Percentiles rank a stretch among this genome's conserved stretches.
Conservation (phyloP, 2,329 filamentous ascomycete species). For the Aspergillus bombycis region DNA sequence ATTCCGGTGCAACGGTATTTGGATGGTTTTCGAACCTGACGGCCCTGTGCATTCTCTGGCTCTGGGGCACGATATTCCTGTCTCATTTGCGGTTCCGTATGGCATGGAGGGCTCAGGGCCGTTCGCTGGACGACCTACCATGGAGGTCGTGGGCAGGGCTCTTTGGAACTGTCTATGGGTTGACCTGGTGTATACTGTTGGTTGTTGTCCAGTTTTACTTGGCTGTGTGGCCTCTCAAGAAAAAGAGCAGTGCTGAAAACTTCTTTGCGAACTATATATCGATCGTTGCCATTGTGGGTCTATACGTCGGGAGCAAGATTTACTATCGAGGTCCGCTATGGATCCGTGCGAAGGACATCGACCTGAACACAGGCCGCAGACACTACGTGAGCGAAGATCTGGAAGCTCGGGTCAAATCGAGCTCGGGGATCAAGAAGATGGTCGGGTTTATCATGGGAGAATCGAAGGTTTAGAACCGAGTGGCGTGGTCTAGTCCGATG, state of each 20-base stretch:
- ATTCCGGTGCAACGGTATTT: conserved; percentile 58
- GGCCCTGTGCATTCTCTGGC: conserved; percentile 65
- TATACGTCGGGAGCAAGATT: conserved; percentile 45
- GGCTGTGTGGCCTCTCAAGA: conserved; percentile 47
- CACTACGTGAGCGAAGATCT: conserved; percentile 8
- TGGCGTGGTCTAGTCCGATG: not conserved
- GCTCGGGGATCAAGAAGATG: not conserved
- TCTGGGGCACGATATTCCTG: conserved; percentile 67
- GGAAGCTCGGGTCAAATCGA: not conserved
- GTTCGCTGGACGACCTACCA: conserved; percentile 38
- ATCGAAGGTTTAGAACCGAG: not conserved
- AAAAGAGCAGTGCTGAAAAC: conserved; percentile 33
- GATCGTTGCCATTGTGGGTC: conserved; percentile 44
- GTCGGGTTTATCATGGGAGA: not conserved
- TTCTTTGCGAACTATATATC: conserved; percentile 55
- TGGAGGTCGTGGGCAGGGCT: conserved; percentile 51
- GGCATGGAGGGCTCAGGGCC: conserved; percentile 57
- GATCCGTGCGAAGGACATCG: conserved; percentile 35
- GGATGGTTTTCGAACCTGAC: conserved; percentile 68
- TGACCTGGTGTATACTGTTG: conserved; percentile 48
- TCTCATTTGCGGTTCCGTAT: conserved; percentile 69
- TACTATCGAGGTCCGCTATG: conserved; percentile 42
- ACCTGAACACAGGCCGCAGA: conserved; percentile 32
- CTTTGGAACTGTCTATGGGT: conserved; percentile 47
- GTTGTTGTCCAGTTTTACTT: conserved; percentile 53